Evolutionary conservation across 176 grass and related monocot species (phyloP).

Genomic region (Chrysopogon serrulatus): DNA sequence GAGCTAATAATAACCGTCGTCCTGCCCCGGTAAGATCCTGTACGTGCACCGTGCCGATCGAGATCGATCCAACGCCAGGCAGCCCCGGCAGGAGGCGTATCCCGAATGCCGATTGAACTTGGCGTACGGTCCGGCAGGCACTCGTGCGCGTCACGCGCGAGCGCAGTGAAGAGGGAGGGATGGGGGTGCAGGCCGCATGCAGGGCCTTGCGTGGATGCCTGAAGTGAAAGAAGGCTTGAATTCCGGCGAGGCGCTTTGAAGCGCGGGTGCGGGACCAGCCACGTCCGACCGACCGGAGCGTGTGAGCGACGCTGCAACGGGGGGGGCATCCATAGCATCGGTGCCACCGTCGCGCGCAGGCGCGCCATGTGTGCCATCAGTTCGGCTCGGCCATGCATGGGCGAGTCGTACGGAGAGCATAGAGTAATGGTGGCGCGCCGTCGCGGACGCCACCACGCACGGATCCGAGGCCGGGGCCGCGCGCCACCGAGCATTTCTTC

Average conservation of each 20-base stretch:
- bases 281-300: background rate
- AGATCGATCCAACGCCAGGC: background rate
- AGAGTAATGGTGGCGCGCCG: background rate
- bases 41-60: background rate
- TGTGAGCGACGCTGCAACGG: background rate
- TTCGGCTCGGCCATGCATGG: background rate
- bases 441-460: background rate
- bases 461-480: background rate
- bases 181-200: background rate
- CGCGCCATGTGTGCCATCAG: background rate
- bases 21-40: background rate
- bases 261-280: background rate
- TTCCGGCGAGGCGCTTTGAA: background rate
- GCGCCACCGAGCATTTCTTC: background rate
- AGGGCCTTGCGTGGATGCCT: background rate
- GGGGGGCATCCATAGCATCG: background rate
- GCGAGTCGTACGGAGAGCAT: background rate
- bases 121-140: background rate
- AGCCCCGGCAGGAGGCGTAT: background rate
- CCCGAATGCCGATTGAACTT: background rate
- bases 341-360: background rate
- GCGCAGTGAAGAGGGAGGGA: background rate
- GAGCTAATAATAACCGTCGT: background rate
- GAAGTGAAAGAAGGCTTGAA: background rate
- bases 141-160: conserved; percentile 16